Conservation (phyloP, 2,329 filamentous ascomycete species). For the Macrophomina pseudophaseolina region DNA sequence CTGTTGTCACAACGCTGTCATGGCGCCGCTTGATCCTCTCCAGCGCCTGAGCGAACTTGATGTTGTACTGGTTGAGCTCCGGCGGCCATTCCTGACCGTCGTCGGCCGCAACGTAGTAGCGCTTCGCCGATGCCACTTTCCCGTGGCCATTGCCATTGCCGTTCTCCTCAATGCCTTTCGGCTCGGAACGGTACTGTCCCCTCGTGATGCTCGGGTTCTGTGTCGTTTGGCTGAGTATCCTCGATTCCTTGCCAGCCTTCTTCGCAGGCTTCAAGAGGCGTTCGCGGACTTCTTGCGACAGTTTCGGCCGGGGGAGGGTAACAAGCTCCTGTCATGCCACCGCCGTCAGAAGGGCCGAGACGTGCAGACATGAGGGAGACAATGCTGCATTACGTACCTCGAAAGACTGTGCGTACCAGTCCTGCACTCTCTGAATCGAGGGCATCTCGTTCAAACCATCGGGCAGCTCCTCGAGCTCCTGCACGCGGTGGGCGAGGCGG, state of each 20-base stretch:
- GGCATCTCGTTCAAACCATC: conserved; percentile 98
- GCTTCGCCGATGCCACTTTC: conserved; percentile 56
- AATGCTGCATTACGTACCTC: conserved; percentile 69
- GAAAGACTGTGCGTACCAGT: conserved; percentile 99
- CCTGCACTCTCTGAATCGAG: conserved; percentile 90
- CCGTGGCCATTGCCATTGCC: conserved; percentile 57
- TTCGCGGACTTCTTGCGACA: conserved; percentile 76
- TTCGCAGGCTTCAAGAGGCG: conserved; percentile 74
- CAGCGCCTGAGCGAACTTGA: conserved; percentile 83
- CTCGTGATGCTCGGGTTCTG: conserved; percentile 87
- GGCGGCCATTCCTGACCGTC: conserved; percentile 90
- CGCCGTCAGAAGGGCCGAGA: conserved; percentile 30
- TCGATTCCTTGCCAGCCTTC: conserved; percentile 62
- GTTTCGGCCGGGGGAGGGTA: conserved; percentile 75
- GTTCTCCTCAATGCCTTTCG: conserved; percentile 44
- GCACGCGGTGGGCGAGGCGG: conserved; percentile 91
- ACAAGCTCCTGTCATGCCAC: conserved; percentile 77
- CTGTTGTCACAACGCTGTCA: conserved; percentile 96
- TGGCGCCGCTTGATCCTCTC: conserved; percentile 95
- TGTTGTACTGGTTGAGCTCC: conserved; percentile 93
- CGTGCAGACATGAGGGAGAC: conserved; percentile 31
- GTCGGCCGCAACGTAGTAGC: conserved; percentile 93
- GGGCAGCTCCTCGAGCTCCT: conserved; percentile 88
- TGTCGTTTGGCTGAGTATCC: conserved; percentile 79
- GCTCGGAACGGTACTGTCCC: conserved; percentile 72